Conservation (phyloP, 2,329 filamentous ascomycete species). For the Helotiales sp. region DNA sequence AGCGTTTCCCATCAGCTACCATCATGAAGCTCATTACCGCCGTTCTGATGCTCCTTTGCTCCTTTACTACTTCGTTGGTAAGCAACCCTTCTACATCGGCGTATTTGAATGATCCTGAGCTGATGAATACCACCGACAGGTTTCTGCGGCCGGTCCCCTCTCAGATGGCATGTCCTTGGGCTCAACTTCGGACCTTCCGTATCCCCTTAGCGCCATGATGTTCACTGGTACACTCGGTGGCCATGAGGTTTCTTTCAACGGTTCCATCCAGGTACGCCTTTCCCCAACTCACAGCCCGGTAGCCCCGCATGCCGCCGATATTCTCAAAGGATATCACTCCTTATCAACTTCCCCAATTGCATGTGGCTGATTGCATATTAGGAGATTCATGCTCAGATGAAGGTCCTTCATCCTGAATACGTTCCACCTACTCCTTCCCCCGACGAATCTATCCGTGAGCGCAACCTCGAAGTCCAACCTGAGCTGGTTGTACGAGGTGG, state of each 20-base stretch:
- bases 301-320: no score
- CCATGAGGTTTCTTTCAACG: background rate
- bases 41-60: background rate
- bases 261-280: no score
- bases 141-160: background rate
- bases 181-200: background rate
- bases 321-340: no score
- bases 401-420: background rate
- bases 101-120: no score
- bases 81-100: background rate
- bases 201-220: background rate
- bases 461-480: background rate
- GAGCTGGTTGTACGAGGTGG: background rate
- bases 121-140: no score
- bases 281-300: no score
- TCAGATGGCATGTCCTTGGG: background rate
- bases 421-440: background rate
- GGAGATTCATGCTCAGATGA: background rate
- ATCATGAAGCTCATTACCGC: background rate
- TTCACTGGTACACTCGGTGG: background rate
- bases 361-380: background rate
- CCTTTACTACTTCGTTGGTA: background rate
- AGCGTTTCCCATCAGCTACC: background rate
- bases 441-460: background rate
- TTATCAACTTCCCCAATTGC: background rate